These are phyloP conservation scores for Poa annua DNA, from an alignment of 176 grass and related monocot species.

Conservation along the genomic window DNA sequence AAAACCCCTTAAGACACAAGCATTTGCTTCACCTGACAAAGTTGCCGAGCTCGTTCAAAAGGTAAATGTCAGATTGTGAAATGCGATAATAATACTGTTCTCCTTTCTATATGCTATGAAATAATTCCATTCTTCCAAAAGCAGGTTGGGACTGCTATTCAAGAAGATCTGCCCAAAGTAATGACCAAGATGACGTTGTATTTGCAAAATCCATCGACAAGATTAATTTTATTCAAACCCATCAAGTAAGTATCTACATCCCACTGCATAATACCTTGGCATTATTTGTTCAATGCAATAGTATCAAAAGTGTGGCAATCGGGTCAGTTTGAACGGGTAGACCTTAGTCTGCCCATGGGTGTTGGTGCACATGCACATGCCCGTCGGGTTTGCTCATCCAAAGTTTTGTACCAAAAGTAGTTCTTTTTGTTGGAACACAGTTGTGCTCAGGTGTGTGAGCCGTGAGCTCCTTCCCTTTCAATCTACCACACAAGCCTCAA, in stretches of 20 bases:
- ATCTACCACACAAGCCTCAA: too few species aligned
- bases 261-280: background rate
- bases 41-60: slow-evolving; percentile 91
- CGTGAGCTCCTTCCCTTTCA: too few species aligned
- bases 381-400: too few species aligned
- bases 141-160: slow-evolving; percentile 68
- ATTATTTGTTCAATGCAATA: slow-evolving; percentile 4
- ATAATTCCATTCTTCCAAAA: slow-evolving; percentile 12
- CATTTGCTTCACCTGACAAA: slow-evolving; percentile 96
- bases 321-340: too few species aligned
- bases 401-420: too few species aligned
- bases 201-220: slow-evolving; percentile 92
- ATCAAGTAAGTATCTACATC: slow-evolving; percentile 72
- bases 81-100: background rate
- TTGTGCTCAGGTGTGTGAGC: too few species aligned
- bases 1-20: slow-evolving; percentile 92
- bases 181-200: slow-evolving; percentile 91
- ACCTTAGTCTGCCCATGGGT: too few species aligned
- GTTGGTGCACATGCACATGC: too few species aligned
- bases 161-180: slow-evolving; percentile 80
- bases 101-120: slow-evolving; percentile 5
- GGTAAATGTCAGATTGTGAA: slow-evolving; percentile 50
- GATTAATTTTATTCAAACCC: slow-evolving; percentile 97
- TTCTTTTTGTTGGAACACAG: too few species aligned
- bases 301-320: too few species aligned